Base-by-base conservation (phyloP, 2,329 filamentous ascomycete genomes). In the Alternaria conjuncta region DNA sequence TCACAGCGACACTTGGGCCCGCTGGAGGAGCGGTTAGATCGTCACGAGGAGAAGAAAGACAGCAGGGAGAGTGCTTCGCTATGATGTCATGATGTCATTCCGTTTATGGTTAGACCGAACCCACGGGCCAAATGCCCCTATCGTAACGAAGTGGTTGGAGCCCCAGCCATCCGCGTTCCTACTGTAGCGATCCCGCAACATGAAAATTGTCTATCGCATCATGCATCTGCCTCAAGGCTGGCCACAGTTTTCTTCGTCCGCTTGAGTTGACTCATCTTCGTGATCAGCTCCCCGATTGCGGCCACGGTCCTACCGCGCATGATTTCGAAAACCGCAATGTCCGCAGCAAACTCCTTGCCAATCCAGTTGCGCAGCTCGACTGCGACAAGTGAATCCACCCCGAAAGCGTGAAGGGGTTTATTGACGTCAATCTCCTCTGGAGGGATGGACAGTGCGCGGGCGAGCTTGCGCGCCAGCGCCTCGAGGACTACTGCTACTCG, bases 291-390 rank as follows among this genome's bases (percentile, higher is more conserved):
- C 36, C 36, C 36, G 36, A 41, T 41, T 10, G 36, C 36, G 36
- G 36, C 15, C 36, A 41, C 36, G 15, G 36, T 41, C 36, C 36
- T 41, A 41, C 36, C 36, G 9, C 36, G 36, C 36, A 41, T 41
- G 36, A 41, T 41, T 3, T 25, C 21, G 23, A 51, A 26, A 10
- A 51, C 21, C 74, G 88, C 85, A 70, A 87, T 69, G 58, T 84
- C 85, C 1, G 82, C 81, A 71, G 85, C 80, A 65, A 85, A 81
- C 70, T 69, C 69, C n/a, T 74, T 66, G 5, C 70, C 74, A 30
- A 77, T 77, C 59, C 75, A 76, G 45, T 76, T 76, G 3, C 75
- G 57, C 15, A 77, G 71, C 21, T 77, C 75, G 47, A 77, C 74
- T n/a, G 75, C 75, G 11, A 71, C 75, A 46, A 76, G 49, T 4